phyloP scores from a whole-genome alignment of 2,329 filamentous ascomycete genomes.

The Zalaria sp. region DNA sequence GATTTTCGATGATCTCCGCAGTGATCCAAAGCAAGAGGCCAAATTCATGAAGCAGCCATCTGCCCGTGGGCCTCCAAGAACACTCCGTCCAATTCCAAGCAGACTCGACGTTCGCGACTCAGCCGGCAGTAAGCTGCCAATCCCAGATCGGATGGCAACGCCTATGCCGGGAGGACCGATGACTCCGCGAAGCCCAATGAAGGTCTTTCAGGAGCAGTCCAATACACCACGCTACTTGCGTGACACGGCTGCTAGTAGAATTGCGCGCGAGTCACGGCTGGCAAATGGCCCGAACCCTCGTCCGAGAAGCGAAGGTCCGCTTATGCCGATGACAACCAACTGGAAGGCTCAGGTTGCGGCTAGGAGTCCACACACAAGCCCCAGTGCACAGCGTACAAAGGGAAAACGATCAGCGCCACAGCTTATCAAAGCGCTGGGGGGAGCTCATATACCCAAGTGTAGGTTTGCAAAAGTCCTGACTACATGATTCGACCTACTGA shows the following conservation, averaged over 20 bases:
- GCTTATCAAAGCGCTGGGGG: constrained; percentile 67
- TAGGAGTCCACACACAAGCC: constrained; percentile 35
- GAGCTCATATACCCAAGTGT: constrained; percentile 69
- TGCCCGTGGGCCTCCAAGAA: constrained; percentile 52
- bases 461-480: constrained; percentile 22
- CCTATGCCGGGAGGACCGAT: constrained; percentile 27
- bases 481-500: too few species aligned
- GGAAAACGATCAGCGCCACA: constrained; percentile 49
- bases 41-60: constrained; percentile 71
- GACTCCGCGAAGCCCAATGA: constrained; percentile 42
- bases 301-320: constrained; percentile 32
- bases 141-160: constrained; percentile 30
- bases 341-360: constrained; percentile 43
- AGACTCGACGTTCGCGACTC: constrained; percentile 20
- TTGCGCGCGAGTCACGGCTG: constrained; percentile 47
- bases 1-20: constrained; percentile 86
- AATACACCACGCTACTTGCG: constrained; percentile 49
- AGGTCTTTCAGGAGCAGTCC: constrained; percentile 24
- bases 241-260: constrained; percentile 52
- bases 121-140: constrained; percentile 10
- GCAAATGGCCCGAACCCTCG: constrained; percentile 17
- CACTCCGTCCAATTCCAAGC: constrained; percentile 37
- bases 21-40: constrained; percentile 67
- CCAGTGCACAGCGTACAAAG: constrained; percentile 33
- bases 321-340: constrained; percentile 40